phyloP scores from a whole-genome alignment of 257 asterid genomes.

The Gentiana macrophylla region DNA sequence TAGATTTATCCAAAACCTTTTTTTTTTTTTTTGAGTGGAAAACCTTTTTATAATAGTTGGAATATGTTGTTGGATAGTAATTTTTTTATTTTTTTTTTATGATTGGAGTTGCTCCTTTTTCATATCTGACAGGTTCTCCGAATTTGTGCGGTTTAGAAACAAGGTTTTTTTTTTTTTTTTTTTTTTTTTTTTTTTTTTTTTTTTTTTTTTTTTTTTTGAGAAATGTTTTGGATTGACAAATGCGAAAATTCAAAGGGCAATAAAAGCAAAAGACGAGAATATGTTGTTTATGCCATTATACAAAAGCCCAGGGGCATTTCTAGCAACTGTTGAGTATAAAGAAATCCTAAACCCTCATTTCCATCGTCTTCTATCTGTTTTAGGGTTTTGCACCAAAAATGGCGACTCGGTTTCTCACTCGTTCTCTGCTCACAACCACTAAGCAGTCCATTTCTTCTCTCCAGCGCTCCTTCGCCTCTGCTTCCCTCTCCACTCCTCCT shows the following conservation, averaged over 20 bases:
- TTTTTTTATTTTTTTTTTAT: too few species aligned
- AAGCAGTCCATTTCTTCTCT: conserved; percentile 19
- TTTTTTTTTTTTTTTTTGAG: background rate
- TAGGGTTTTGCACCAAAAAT: conserved; percentile 36
- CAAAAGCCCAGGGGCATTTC: background rate
- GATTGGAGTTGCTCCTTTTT: too few species aligned
- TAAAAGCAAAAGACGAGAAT: background rate
- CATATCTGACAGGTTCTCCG: too few species aligned
- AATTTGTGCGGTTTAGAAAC: too few species aligned
- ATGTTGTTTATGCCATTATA: background rate
- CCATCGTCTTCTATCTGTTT: background rate
- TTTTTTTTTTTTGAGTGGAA: too few species aligned
- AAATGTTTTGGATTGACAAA: too few species aligned
- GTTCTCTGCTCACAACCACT: conserved; percentile 36
- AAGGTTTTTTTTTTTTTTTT: background rate
- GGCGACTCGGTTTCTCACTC: conserved; percentile 56
- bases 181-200: too few species aligned
- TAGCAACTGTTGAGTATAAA: conserved; percentile 2
- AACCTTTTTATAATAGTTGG: too few species aligned
- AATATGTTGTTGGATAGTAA: too few species aligned
- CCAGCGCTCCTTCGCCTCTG: conserved; percentile 33
- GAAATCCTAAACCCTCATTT: conserved; percentile 14
- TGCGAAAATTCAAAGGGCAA: background rate
- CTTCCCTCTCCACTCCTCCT: conserved; percentile 15
- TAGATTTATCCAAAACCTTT: too few species aligned